A percentile compares a stretch with the other conserved stretches of the same genome.
Conservation (phyloP, 306 rosid species). For the Pyrus communis region DNA sequence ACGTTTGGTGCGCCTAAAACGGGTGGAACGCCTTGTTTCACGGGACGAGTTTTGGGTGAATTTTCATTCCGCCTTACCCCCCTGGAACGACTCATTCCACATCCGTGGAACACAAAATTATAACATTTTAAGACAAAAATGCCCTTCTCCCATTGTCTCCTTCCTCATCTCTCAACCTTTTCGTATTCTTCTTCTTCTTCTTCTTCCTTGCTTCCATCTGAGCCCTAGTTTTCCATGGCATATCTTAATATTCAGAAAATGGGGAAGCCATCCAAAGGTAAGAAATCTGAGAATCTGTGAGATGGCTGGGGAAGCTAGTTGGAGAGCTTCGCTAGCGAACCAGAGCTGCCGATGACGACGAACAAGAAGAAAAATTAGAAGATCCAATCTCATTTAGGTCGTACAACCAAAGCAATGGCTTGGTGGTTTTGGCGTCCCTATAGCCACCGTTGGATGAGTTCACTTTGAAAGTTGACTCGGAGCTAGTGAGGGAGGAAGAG, state of each 20-base stretch:
- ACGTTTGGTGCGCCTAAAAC: no score
- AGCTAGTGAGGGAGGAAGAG: conserved; percentile 31
- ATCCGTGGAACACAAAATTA: no score
- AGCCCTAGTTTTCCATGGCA: background rate
- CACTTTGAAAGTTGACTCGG: conserved; percentile 31
- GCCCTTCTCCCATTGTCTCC: background rate
- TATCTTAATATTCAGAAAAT: conserved; percentile 7
- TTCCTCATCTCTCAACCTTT: background rate
- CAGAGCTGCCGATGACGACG: conserved; percentile 25
- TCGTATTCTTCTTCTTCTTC: background rate
- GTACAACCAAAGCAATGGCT: conserved; percentile 24
- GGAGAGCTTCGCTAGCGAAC: conserved; percentile 89
- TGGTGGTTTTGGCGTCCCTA: background rate
- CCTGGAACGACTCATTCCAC: no score
- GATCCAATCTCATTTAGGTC: conserved; percentile 27
- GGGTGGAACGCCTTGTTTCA: no score
- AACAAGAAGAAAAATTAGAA: conserved; percentile 16
- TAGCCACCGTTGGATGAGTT: conserved; percentile 15
- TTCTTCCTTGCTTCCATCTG: background rate
- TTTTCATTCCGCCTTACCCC: no score
- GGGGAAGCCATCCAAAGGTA: conserved; percentile 54
- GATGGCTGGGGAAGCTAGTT: conserved; percentile 68
- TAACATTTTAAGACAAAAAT: no score
- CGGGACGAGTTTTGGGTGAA: no score
- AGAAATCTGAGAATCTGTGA: conserved; percentile 27